These are phyloP conservation scores for Ophiobolus disseminans DNA, from an alignment of 2,329 filamentous ascomycete genomes.

Conservation along the genomic window DNA sequence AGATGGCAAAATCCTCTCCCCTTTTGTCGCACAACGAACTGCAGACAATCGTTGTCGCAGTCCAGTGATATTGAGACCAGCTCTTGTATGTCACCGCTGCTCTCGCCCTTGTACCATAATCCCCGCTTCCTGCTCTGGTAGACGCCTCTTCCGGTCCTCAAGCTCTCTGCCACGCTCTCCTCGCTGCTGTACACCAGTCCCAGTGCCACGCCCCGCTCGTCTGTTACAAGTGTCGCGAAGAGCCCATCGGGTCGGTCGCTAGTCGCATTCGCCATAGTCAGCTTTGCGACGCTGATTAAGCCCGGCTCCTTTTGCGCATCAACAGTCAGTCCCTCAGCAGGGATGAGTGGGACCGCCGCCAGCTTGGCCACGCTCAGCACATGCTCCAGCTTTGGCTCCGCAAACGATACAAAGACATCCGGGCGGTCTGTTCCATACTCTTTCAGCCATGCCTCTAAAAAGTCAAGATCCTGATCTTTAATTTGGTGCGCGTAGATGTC, in stretches of 20 bases:
- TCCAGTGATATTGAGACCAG: slow-evolving; percentile 84
- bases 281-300: slow-evolving; percentile 69
- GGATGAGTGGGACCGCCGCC: slow-evolving; percentile 72
- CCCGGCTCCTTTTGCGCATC: slow-evolving; percentile 65
- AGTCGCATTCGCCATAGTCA: slow-evolving; percentile 77
- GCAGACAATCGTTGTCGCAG: slow-evolving; percentile 91
- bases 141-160: slow-evolving; percentile 82
- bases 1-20: slow-evolving; percentile 93
- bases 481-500: slow-evolving; percentile 55
- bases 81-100: slow-evolving; percentile 92
- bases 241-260: slow-evolving; percentile 85
- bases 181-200: slow-evolving; percentile 94
- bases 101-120: slow-evolving; percentile 95
- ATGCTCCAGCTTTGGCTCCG: slow-evolving; percentile 48
- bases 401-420: slow-evolving; percentile 60
- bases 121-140: slow-evolving; percentile 97
- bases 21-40: slow-evolving; percentile 88
- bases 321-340: slow-evolving; percentile 73
- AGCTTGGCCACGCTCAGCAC: slow-evolving; percentile 53
- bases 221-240: slow-evolving; percentile 87
- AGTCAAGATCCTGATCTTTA: slow-evolving; percentile 52
- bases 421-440: slow-evolving; percentile 58
- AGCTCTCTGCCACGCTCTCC: slow-evolving; percentile 85
- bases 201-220: slow-evolving; percentile 82
- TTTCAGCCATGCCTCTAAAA: slow-evolving; percentile 55